Evolutionary conservation across 495 filamentous ascomycete species (phyloP).

Genomic region (Aspergillus bridgeri): DNA sequence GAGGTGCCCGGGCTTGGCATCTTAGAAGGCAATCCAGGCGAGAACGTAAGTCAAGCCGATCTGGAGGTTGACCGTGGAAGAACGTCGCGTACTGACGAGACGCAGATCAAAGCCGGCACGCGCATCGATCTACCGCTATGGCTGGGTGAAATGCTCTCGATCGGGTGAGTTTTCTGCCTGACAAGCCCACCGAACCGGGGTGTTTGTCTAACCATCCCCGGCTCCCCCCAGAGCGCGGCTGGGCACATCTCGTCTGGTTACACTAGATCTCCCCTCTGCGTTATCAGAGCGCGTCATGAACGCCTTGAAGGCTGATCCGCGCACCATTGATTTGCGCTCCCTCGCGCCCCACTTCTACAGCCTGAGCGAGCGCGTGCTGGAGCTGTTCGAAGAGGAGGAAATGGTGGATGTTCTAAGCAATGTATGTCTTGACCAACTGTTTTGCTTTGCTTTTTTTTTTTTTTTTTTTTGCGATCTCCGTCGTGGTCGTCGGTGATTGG

Average conservation of each 20-base stretch:
- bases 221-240: constrained; percentile 41
- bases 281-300: constrained; percentile 81
- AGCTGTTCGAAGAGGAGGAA: constrained; percentile 88
- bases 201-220: neutral
- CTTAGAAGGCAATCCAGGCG: constrained; percentile 72
- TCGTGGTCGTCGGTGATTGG: neutral
- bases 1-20: constrained; percentile 83
- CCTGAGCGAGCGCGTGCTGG: constrained; percentile 77
- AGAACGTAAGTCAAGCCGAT: constrained; percentile 44
- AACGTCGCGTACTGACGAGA: constrained; percentile 7
- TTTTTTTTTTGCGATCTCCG: too few relatives aligned
- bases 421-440: constrained; percentile 34
- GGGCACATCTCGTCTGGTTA: constrained; percentile 61
- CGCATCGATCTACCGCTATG: constrained; percentile 84
- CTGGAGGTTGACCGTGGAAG: neutral
- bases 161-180: constrained; percentile 49
- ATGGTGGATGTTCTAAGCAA: constrained; percentile 74
- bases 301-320: constrained; percentile 85
- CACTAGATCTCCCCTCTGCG: constrained; percentile 76
- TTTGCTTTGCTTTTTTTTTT: too few relatives aligned
- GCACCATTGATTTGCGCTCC: constrained; percentile 76
- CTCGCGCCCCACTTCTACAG: constrained; percentile 84
- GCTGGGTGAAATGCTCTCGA: constrained; percentile 95
- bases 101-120: constrained; percentile 72
- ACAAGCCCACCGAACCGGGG: neutral